A percentile compares a stretch with the other conserved stretches of the same genome.
Evolutionary conservation across 2,329 filamentous ascomycete species (phyloP).

Genomic region (Colletotrichum lindemuthianum): DNA sequence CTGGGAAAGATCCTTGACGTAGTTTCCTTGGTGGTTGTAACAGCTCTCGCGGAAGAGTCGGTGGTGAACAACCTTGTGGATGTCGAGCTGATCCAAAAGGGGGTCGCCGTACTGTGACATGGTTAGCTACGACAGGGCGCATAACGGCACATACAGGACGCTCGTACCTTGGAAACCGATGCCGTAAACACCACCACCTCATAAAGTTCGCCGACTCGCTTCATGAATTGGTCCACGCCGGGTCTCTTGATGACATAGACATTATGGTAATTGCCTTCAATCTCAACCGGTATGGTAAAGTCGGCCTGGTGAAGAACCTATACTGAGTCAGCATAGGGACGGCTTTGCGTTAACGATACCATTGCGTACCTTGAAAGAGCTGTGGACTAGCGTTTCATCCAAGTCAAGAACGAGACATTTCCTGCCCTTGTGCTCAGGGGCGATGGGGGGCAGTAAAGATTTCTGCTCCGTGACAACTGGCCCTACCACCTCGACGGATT

Average conservation of each 20-base stretch:
- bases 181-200: constrained; percentile 99
- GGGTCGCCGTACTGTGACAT: constrained; percentile 86
- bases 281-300: constrained; percentile 98
- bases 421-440: constrained; percentile 81
- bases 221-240: constrained; percentile 99
- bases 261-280: constrained; percentile 98
- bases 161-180: constrained; percentile 89
- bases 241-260: constrained; percentile 99
- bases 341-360: background rate
- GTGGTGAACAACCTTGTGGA: constrained; percentile 96
- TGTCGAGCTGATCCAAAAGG: constrained; percentile 93
- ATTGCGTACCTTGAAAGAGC: constrained; percentile 88
- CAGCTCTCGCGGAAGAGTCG: constrained; percentile 97
- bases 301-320: constrained; percentile 98
- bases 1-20: constrained; percentile 98
- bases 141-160: background rate
- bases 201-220: constrained; percentile 95
- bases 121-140: constrained; percentile 40
- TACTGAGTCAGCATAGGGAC: constrained; percentile 26
- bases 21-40: constrained; percentile 99
- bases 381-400: constrained; percentile 97
- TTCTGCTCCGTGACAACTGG: constrained; percentile 58
- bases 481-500: constrained; percentile 1
- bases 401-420: constrained; percentile 96
- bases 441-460: constrained; percentile 83